Conservation (phyloP, 768 basidiomycete species). For the Auriculariales sp. region DNA sequence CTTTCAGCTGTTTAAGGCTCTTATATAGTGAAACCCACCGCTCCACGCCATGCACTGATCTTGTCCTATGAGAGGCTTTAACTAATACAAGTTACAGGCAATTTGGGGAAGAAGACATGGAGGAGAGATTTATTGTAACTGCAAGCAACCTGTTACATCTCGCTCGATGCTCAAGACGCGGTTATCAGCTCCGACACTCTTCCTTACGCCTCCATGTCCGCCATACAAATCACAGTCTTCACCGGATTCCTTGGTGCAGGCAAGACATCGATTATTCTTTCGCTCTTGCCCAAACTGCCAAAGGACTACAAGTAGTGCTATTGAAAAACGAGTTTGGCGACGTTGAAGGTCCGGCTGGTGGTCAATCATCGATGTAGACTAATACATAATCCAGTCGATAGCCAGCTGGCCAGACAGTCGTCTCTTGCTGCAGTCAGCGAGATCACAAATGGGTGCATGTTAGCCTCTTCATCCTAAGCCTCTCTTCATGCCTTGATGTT, state of each 20-base stretch:
- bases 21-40: no score
- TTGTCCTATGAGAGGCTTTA: no score
- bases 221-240: conserved; percentile 84
- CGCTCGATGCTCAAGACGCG: no score
- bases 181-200: no score
- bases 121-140: no score
- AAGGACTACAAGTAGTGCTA: conserved; percentile 74
- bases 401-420: conserved; percentile 75
- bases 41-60: no score
- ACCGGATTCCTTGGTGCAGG: conserved; percentile 87
- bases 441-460: conserved; percentile 96
- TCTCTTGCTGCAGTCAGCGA: conserved; percentile 79
- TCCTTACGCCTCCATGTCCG: no score
- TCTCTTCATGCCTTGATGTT: neutral
- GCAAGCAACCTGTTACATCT: no score
- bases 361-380: conserved; percentile 2
- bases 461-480: conserved; percentile 15
- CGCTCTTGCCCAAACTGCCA: conserved; percentile 67
- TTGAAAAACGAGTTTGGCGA: conserved; percentile 97
- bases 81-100: no score
- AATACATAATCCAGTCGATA: conserved; percentile 47
- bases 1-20: no score
- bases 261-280: conserved; percentile 70
- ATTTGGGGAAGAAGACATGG: no score
- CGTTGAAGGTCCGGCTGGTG: conserved; percentile 48